Evolutionary conservation across 257 asterid genomes (phyloP).

Genomic region (Solanum dulcamara): DNA sequence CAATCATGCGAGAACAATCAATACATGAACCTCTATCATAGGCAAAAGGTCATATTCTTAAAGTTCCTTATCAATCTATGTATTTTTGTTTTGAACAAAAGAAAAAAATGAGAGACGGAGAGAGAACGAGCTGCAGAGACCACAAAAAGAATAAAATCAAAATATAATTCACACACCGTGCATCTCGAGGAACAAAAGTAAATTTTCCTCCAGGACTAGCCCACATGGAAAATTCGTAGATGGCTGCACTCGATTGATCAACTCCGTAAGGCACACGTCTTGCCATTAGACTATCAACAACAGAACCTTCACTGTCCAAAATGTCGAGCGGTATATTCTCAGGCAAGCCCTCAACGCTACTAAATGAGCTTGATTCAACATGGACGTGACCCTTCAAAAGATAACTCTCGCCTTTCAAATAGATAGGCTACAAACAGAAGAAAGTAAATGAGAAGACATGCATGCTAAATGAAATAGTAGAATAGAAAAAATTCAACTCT

Average conservation of each 20-base stretch:
- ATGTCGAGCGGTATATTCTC: conserved; percentile 50
- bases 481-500: background rate
- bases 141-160: conserved; percentile 3
- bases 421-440: conserved; percentile 59
- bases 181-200: conserved; percentile 63
- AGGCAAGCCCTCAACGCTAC: conserved; percentile 28
- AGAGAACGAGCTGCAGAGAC: background rate
- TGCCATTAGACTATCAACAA: conserved; percentile 48
- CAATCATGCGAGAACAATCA: background rate
- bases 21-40: background rate
- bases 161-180: conserved; percentile 38
- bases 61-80: background rate
- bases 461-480: background rate
- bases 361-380: conserved; percentile 28
- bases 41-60: background rate
- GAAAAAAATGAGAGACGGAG: background rate
- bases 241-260: conserved; percentile 32
- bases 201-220: conserved; percentile 57
- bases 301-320: conserved; percentile 37
- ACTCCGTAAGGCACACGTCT: conserved; percentile 24
- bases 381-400: conserved; percentile 64
- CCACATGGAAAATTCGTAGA: conserved; percentile 73
- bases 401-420: conserved; percentile 77
- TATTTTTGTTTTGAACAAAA: background rate
- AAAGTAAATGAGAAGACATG: conserved; percentile 4